Evolutionary conservation across 2,329 filamentous ascomycete species (phyloP).

Genomic region (Akanthomyces lecanii): DNA sequence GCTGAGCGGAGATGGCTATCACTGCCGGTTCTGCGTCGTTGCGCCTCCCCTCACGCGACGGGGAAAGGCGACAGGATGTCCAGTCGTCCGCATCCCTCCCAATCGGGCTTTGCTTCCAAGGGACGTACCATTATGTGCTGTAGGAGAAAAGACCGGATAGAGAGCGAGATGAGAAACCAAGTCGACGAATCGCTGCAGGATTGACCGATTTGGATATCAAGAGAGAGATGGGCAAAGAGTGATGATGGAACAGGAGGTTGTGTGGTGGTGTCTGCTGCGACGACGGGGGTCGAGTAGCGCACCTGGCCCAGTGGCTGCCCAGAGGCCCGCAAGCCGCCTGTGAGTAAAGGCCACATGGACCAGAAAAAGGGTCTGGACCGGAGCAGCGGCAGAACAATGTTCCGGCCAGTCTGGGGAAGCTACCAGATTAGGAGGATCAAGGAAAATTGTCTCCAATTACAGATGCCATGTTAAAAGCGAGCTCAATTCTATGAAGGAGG

Average conservation of each 20-base stretch:
- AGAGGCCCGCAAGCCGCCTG: conserved; percentile 27
- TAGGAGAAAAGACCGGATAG: conserved; percentile 3
- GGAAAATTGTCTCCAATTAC: neutral
- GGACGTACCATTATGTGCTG: conserved; percentile 30
- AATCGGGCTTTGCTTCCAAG: neutral
- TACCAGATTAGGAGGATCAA: neutral
- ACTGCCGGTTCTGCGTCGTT: neutral
- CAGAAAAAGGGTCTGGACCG: conserved; percentile 28
- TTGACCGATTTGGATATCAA: conserved; percentile 19
- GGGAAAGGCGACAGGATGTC: neutral
- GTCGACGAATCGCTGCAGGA: conserved; percentile 17
- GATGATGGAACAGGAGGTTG: conserved; percentile 16
- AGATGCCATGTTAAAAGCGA: no score
- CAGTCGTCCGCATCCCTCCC: neutral
- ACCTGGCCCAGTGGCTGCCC: neutral
- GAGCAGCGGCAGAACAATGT: conserved; percentile 29
- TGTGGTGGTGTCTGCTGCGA: conserved; percentile 13
- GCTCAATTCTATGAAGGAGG: no score
- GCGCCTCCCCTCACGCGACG: conserved; percentile 6
- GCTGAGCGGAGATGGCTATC: neutral
- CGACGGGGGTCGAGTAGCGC: conserved; percentile 16
- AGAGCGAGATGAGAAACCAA: conserved; percentile 21
- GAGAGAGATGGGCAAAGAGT: conserved; percentile 6
- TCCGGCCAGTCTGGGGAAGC: conserved; percentile 24
- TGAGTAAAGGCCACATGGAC: conserved; percentile 42